phyloP scores from a whole-genome alignment of 2,329 filamentous ascomycete species.

The Hymenoscyphus infarciens region DNA sequence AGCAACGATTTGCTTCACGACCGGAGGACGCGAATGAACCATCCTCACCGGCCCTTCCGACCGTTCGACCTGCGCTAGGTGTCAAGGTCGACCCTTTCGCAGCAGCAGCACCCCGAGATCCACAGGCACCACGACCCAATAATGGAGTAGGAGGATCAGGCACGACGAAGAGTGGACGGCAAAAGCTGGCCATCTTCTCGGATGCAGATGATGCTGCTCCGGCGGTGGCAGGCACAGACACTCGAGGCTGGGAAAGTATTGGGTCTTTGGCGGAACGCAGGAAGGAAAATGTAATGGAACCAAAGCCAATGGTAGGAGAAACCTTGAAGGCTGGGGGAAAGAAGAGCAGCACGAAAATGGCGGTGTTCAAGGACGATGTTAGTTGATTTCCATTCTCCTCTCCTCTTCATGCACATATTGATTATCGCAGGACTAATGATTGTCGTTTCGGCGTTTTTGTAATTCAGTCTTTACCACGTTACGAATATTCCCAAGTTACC shows the following conservation, averaged over 20 bases:
- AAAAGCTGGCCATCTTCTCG: conserved; percentile 89
- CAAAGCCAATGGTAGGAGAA: conserved; percentile 89
- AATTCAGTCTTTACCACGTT: conserved; percentile 56
- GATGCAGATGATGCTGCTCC: conserved; percentile 62
- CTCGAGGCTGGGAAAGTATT: conserved; percentile 88
- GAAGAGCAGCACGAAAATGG: conserved; percentile 77
- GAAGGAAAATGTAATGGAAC: conserved; percentile 87
- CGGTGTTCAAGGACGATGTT: conserved; percentile 95
- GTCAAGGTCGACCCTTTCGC: conserved; percentile 83
- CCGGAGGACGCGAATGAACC: conserved; percentile 63
- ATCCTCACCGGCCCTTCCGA: conserved; percentile 81
- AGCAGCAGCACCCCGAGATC: conserved; percentile 51
- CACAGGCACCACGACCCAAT: conserved; percentile 59
- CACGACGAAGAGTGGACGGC: conserved; percentile 62
- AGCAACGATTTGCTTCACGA: conserved; percentile 69
- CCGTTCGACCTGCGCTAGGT: conserved; percentile 75
- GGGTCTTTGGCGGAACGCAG: conserved; percentile 81
- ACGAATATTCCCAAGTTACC: conserved; percentile 57
- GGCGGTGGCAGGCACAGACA: conserved; percentile 50
- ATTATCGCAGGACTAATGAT: conserved; percentile 95
- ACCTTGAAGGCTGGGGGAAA: conserved; percentile 84
- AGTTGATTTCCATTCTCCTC: conserved; percentile 44
- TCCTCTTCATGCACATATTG: conserved; percentile 61
- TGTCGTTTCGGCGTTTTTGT: conserved; percentile 49
- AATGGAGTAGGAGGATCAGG: conserved; percentile 44